These are phyloP conservation scores for Trichoderma breve DNA, from an alignment of 2,329 filamentous ascomycete species.

Conservation along the genomic window DNA sequence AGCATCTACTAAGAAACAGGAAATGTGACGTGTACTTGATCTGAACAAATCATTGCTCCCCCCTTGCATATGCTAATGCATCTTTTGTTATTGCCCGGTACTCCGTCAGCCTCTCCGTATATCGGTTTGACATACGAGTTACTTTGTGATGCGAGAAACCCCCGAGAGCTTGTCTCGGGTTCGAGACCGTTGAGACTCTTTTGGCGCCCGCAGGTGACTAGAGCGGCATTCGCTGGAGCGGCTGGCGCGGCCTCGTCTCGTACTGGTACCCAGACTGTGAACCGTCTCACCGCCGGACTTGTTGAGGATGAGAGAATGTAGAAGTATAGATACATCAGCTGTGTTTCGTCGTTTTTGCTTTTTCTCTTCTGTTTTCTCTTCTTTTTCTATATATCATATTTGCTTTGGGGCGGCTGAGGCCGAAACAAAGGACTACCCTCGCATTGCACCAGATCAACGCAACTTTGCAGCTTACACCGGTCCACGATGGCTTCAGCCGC, in stretches of 20 bases:
- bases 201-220: constrained; percentile 4
- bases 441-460: not conserved
- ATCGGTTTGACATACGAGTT: not conserved
- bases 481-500: not conserved
- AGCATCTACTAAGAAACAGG: not conserved
- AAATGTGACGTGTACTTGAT: not conserved
- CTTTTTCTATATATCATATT: not conserved
- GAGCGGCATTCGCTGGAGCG: not conserved
- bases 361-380: not conserved
- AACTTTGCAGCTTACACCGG: not conserved
- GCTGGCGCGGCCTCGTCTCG: not conserved
- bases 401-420: not conserved
- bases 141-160: not conserved
- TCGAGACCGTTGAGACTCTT: not conserved
- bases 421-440: not conserved
- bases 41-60: not conserved
- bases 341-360: not conserved
- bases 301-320: not conserved
- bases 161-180: not conserved
- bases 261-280: not conserved
- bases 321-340: not conserved
- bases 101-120: not conserved
- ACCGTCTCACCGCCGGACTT: not conserved
- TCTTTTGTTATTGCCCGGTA: not conserved
- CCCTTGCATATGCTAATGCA: not conserved